Evolutionary conservation across 148 eudicot species (phyloP).

Genomic region (Fallopia convolvulus): DNA sequence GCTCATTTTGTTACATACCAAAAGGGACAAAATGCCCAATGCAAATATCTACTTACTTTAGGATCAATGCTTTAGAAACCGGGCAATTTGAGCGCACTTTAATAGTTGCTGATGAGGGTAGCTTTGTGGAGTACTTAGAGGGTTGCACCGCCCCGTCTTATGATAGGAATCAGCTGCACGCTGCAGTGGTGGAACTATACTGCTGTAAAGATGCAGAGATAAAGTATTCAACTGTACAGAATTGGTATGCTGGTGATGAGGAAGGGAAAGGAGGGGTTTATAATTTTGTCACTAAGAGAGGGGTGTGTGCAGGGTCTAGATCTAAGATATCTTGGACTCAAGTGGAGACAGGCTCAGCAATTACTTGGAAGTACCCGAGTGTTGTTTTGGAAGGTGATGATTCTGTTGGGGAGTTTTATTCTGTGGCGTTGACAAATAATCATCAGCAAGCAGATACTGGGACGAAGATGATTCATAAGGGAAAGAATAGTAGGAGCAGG

Average conservation of each 20-base stretch:
- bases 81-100: constrained; percentile 94
- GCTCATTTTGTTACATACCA: constrained; percentile 86
- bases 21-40: constrained; percentile 75
- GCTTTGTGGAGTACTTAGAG: constrained; percentile 92
- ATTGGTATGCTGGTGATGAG: constrained; percentile 94
- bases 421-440: constrained; percentile 86
- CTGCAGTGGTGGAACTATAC: constrained; percentile 85
- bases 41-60: constrained; percentile 93
- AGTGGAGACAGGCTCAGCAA: constrained; percentile 96
- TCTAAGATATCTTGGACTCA: constrained; percentile 98
- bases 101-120: constrained; percentile 83
- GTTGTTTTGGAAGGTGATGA: constrained; percentile 86
- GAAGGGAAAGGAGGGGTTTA: constrained; percentile 81
- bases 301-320: constrained; percentile 67
- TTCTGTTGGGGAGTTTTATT: constrained; percentile 91
- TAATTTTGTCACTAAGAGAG: constrained; percentile 93
- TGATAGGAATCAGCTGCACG: constrained; percentile 83
- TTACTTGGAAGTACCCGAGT: constrained; percentile 98
- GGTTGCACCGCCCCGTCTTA: constrained; percentile 93
- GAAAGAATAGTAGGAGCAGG: constrained; percentile 83
- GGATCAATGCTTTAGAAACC: constrained; percentile 83
- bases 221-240: constrained; percentile 86
- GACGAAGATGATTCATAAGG: constrained; percentile 95
- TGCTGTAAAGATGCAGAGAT: constrained; percentile 71
- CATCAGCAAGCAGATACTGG: constrained; percentile 96